Percentiles rank a stretch among this genome's conserved stretches.
Conservation (phyloP, 2,329 filamentous ascomycete species). For the Herpotrichia juniperi region DNA sequence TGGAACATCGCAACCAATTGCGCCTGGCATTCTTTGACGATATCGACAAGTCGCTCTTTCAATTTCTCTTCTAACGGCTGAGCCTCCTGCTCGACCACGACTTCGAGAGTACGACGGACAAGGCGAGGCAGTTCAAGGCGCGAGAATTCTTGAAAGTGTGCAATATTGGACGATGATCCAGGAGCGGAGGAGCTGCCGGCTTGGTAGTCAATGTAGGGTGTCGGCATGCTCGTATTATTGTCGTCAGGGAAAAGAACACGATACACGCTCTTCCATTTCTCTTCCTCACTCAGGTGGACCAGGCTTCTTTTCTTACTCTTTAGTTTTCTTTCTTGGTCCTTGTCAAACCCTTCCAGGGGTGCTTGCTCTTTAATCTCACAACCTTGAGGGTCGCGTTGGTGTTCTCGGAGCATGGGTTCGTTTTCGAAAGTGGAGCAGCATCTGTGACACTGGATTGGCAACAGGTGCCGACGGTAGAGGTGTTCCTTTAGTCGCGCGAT, state of each 20-base stretch:
- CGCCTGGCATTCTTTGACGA: conserved; percentile 28
- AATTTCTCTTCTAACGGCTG: conserved; percentile 32
- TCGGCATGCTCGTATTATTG: conserved; percentile 24
- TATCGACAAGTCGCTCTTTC: conserved; percentile 32
- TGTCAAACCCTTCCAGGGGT: conserved; percentile 29
- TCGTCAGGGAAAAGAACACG: conserved; percentile 32
- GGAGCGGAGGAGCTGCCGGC: neutral
- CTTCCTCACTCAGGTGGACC: conserved; percentile 24
- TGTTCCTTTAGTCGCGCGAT: conserved; percentile 32
- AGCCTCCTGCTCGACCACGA: conserved; percentile 29
- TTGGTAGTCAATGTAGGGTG: conserved; percentile 21
- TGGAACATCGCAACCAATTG: conserved; percentile 26
- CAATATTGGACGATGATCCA: conserved; percentile 17
- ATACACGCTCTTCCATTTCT: conserved; percentile 34
- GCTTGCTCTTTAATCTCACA: conserved; percentile 26
- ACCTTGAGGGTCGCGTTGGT: conserved; percentile 26
- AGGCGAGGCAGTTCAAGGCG: conserved; percentile 30
- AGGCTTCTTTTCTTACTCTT: conserved; percentile 33
- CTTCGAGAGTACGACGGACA: conserved; percentile 30
- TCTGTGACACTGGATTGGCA: conserved; percentile 30
- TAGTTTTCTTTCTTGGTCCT: conserved; percentile 30
- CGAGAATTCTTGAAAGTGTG: conserved; percentile 30
- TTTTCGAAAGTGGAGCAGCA: conserved; percentile 28
- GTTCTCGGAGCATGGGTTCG: conserved; percentile 26
- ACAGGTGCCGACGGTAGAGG: conserved; percentile 29